Conservation (phyloP, 148 eudicot genomes). For the Rhododendron vialii region DNA sequence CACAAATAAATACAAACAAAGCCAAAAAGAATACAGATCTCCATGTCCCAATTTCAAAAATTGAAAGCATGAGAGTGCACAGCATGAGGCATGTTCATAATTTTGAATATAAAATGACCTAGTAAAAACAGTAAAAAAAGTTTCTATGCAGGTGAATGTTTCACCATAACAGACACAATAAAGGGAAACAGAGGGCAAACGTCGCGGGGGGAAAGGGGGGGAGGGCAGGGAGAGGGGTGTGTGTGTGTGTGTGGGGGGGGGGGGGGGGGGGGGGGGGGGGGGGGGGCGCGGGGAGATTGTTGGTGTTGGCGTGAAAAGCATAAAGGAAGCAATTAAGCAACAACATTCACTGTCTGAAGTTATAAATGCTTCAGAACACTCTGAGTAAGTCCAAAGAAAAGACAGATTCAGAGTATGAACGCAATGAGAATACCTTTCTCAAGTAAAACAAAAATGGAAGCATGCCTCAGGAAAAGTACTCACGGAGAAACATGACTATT, state of each 20-base stretch:
- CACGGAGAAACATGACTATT: conserved; percentile 79
- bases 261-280: too few relatives aligned
- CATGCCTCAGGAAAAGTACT: conserved; percentile 34
- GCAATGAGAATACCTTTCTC: not conserved
- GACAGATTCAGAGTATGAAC: not conserved
- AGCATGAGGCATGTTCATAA: not conserved
- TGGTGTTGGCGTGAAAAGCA: not conserved
- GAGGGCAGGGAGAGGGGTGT: too few relatives aligned
- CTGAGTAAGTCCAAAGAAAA: not conserved
- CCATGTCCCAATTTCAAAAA: not conserved
- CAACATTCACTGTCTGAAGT: not conserved
- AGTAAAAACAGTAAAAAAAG: not conserved
- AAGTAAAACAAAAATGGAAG: not conserved
- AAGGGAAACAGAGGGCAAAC: not conserved
- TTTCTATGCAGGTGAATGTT: not conserved
- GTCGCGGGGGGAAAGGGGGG: too few relatives aligned
- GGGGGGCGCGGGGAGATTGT: too few relatives aligned
- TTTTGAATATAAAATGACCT: not conserved
- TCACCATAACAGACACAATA: not conserved
- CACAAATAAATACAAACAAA: not conserved
- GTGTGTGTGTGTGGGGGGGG: too few relatives aligned
- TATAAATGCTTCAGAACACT: not conserved
- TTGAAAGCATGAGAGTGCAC: not conserved
- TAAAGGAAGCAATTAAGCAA: not conserved
- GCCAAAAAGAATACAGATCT: not conserved